Base-by-base conservation (phyloP, 1,284 basidiomycete species). In the Puccinia brachypodii region DNA sequence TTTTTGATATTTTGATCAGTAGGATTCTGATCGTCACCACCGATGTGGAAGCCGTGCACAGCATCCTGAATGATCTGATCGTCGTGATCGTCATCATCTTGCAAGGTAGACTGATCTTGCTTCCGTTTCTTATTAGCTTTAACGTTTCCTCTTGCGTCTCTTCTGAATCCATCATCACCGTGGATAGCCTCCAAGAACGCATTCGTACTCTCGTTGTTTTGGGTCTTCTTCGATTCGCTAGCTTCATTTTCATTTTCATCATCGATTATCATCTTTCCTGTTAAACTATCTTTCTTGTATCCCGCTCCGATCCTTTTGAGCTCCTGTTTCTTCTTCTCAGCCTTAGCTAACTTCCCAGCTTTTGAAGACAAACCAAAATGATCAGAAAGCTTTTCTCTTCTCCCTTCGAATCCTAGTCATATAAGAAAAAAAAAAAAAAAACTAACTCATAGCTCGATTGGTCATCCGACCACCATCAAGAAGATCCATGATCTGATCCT, bases 401-500 rank as follows among this genome's bases (percentile, higher is more conserved):
- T n/a, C n/a, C n/a, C n/a, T n/a, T n/a, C n/a, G n/a, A n/a, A n/a
- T n/a, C n/a, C n/a, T n/a, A n/a, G n/a, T n/a, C 28, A 74, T 19
- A 6, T 82, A 74, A 31, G 16, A 60, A 19, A 74, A 66, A 19
- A 44, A 38, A 14, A 38, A 47, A 64, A 82, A 68, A 72, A 58
- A 87, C 92, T 83, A 86, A 94, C 94, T 91, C 4, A 92, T 92
- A 25, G 96, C 88, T 72, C 91, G 90, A 42, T 92, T 90, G 22
- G 92, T 92, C 79, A 86, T 92, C 89, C 82, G 86, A 62, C 44
- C 66, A 2, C 95, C 93, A 82, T 94, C 92, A 7, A 99, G 88
- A 79, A 99, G 89, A 88, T 99, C 96, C 91, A 98, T 94, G 0
- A 97, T 96, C 84, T 96, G 92, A 85, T 98, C 94, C 81, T 94